Conservation (phyloP, 78 protist species). For the Diacronema lutheri region DNA sequence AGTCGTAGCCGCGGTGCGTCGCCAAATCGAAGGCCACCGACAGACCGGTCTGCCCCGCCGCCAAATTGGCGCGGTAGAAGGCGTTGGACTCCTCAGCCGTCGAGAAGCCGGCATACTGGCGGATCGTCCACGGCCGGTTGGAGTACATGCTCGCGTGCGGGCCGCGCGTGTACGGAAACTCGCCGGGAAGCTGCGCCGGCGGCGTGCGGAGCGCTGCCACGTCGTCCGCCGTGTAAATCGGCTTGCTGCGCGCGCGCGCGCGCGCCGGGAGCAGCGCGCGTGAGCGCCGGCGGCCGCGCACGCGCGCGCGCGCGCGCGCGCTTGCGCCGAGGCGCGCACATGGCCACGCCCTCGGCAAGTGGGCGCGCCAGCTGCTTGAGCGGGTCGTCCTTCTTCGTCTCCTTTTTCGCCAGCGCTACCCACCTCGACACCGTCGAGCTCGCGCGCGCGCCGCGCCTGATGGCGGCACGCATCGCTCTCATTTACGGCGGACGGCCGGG, state of each 20-base stretch:
- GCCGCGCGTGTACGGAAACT: slow-evolving; percentile 93
- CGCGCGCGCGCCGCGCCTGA: too few species aligned
- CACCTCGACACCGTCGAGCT: slow-evolving; percentile 17
- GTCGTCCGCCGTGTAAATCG: slow-evolving; percentile 70
- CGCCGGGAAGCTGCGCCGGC: slow-evolving; percentile 72
- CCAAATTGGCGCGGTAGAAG: slow-evolving; percentile 74
- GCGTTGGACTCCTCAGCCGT: slow-evolving; percentile 61
- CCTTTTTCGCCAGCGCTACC: slow-evolving; percentile 68
- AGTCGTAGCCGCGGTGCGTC: slow-evolving; percentile 95
- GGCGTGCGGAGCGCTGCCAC: background rate
- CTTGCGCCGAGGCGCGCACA: background rate
- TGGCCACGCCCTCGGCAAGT: slow-evolving; percentile 43
- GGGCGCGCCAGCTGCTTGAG: slow-evolving; percentile 32
- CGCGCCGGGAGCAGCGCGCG: too few species aligned
- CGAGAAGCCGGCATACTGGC: slow-evolving; percentile 86
- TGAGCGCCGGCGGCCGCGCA: too few species aligned
- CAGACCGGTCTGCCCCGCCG: slow-evolving; percentile 76
- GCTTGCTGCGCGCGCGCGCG: slow-evolving; percentile 34
- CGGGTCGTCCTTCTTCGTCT: slow-evolving; percentile 53
- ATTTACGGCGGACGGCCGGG: too few species aligned
- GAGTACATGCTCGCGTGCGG: slow-evolving; percentile 97
- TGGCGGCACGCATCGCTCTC: too few species aligned
- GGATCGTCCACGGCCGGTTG: slow-evolving; percentile 90
- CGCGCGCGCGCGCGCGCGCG: too few species aligned
- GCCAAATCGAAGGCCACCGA: slow-evolving; percentile 97